Evolutionary conservation across 352 stramenopile genomes (phyloP), one percentile per base, ranked within the genome.

Genomic region (Globisporangium camurandrum): DNA sequence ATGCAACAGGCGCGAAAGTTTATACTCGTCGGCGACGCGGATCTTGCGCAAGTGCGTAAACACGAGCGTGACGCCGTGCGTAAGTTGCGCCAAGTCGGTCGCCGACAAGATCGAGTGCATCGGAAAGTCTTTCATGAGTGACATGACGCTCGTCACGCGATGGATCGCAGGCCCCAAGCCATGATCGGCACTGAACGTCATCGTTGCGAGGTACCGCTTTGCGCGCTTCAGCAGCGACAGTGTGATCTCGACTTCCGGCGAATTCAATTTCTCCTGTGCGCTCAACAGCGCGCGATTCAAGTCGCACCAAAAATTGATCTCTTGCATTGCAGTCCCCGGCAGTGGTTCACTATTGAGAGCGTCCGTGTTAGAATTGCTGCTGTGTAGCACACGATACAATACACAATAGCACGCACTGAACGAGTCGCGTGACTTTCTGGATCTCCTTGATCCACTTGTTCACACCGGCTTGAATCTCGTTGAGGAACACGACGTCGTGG

Each of bases 381-480:
- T n/a, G n/a, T 24, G 20, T 44, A 34, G 41, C 19, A 52, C 34
- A n/a, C n/a, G n/a, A 9, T 34, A 33, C 41, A 3, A 24, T 22
- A 24, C 23, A 34, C 33, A 51, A 14, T n/a, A n/a, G 38, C 28
- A 17, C 38, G 14, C 16, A 85, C 73, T 81, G 82, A 24, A 94
- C 77, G 3, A 97, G 69, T 10, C 78, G 70, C 12, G 88, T 97
- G 37, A 97, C 86, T 68, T 96, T 96, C 57, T 97, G 90, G 40
- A 97, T 97, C 59, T 98, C 92, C 59, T 95, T 96, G 56, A 97
- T 95, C 92, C 92, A 98, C 46, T 91, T 88, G 66, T 93, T 95
- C n/a, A 97, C 87, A 28, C 83, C 79, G 33, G 69, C 80, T 54
- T 95, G 84, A 20, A 95, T 91, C 11, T 85, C 79, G 55, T 95